Base-by-base conservation (phyloP, 176 grass and related monocot genomes). In the Poa annua region DNA sequence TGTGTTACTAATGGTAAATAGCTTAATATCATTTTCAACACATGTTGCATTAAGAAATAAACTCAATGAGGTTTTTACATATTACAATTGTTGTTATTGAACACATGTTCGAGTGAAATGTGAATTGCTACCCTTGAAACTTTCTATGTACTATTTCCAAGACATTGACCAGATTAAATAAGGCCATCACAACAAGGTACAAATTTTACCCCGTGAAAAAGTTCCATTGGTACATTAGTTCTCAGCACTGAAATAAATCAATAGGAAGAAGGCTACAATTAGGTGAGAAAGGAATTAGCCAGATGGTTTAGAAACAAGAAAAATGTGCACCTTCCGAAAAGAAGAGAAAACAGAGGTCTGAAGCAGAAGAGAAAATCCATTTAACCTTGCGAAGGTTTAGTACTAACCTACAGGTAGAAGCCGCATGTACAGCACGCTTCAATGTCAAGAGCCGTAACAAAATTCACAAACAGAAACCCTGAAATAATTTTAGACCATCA, bases 321-420 rank as follows among this genome's bases (percentile, higher is more conserved):
- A 62, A 69, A 44, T 11, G 2, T 8, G 12, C 47, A 74, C 5
- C 17, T 19, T 6, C 0, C 12, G 9, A 64, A 20, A 22, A 9
- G 4, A 12, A 54, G 44, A 41, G 10, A 8, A 42, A 73, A 63
- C 11, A 56, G 1, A 32, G 22, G 49, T 36, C 33, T 76, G 4
- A 85, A 39, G 38, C 29, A 71, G 11, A 69, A 67, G 21, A 78
- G 63, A 49, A 48, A 26, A 25, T 68, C 56, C 21, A 76, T 61
- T 85, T 83, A 66, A 42, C 1, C 41, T 78, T 50, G 63, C n/a
- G 20, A 61, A 72, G 24, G 29, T 26, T 73, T 67, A 78, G n/a
- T 12, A 80, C 75, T 75, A 75, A 90, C 88, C 84, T 86, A 90
- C 19, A 75, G 53, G 51, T 17, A 61, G 80, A 19, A 81, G 71